Base-by-base conservation (phyloP, 2,329 filamentous ascomycete species). In the Xylariaceae sp. region DNA sequence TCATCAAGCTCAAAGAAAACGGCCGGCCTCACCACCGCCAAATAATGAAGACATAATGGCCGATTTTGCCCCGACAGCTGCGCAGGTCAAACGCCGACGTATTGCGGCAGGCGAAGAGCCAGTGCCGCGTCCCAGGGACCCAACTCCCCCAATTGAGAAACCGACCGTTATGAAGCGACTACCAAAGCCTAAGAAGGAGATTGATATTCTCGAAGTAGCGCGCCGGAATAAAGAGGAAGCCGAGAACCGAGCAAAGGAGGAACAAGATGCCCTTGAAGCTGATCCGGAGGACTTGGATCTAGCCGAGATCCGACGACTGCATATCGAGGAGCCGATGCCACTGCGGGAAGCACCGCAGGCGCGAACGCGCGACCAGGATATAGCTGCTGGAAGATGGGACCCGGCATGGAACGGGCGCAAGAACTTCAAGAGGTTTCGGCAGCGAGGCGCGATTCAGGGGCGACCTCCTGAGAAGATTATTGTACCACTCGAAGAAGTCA, bases 371-470 rank as follows among this genome's bases (percentile, higher is more conserved):
- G 83, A 86, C n/a, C 75, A 78, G 58, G 80, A 82, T 17, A 72
- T 80, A 50, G 77, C 75, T 1, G 77, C 78, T 49, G 79, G 80
- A 4, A 81, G 90, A 47, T 97, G 93, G 92, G 84, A 97, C 65
- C 86, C 90, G 0, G 81, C 81, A 45, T 99, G 94, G 94, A 96
- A 97, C 71, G 94, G 93, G 0, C 82, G 93, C 49, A 93, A 91
- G 74, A 97, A 99, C 70, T 99, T 96, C 77, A 99, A 99, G 73
- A 89, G 85, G 67, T 99, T 99, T 70, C 80, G 81, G 18, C 80
- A 79, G 57, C 79, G 83, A 56, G 86, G 83, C 23, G 82, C 82
- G 17, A 65, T 4, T 63, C 68, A 1, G 76, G 80, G 64, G 34
- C 70, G 4, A 13, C 72, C 75, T 2, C 72, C 74, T 1, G 73